Base-by-base conservation (phyloP, 805 yeast species). In the Yueomyces sinensis region DNA sequence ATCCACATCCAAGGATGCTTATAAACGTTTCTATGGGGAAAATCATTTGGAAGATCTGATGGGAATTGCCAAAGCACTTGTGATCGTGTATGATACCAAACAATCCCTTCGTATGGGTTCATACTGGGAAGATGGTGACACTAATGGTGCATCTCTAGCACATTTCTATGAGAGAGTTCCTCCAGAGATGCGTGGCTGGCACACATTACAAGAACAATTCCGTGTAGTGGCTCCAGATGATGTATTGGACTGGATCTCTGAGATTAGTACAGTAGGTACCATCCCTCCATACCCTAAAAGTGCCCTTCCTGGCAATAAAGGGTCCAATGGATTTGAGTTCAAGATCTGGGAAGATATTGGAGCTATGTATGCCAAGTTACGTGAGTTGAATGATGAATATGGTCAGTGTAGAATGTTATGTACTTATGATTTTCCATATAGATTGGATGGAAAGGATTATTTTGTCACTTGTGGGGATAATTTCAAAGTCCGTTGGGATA, bases 81-180 rank as follows among this genome's bases (percentile, higher is more conserved):
- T 66, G n/a, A 32, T 66, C 28, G 70, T 66, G 1, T 66, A 61
- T 43, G 70, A 66, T 40, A 66, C 58, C 9, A 65, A 62, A 29
- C 71, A 65, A 41, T 58, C 68, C 3, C 40, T 65, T 13, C 48
- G 71, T 41, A 63, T 63, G 63, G 68, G 67, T 1, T 66, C 66
- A 2, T 65, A 59, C 36, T 65, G 70, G 70, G 56, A 45, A 27
- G 51, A 56, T 27, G 35, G 40, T 20, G 41, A 49, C 9, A 40
- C 45, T 6, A 41, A 42, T 3, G 71, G 70, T 20, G 59, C 66
- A 5, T 54, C 57, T 16, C 41, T 65, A 16, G 32, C 38, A 17
- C 16, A 32, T 1, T 51, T 37, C 28, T 52, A 49, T 35, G 40
- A 49, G 9, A 24, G 32, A 24, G 22, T 51, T 7, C 44, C 49